phyloP scores from a whole-genome alignment of 2,329 filamentous ascomycete species.

The Atkinsonella texensis region DNA sequence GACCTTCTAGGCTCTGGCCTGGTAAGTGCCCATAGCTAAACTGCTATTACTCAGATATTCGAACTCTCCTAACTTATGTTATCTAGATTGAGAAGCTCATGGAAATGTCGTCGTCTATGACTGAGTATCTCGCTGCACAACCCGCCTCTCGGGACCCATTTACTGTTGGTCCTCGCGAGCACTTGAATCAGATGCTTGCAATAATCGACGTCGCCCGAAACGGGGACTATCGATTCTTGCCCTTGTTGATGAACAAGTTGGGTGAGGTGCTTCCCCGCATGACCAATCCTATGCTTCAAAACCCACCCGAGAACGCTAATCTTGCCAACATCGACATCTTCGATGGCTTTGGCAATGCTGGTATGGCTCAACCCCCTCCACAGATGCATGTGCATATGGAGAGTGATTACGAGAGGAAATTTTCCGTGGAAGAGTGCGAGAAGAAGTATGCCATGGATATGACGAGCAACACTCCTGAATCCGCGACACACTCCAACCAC shows the following conservation, averaged over 20 bases:
- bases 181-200: constrained; percentile 57
- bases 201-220: constrained; percentile 60
- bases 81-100: constrained; percentile 65
- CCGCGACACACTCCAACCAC: constrained; percentile 18
- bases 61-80: not conserved
- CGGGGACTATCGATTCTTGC: constrained; percentile 65
- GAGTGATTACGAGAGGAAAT: constrained; percentile 35
- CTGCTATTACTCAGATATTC: too few species aligned
- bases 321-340: constrained; percentile 50
- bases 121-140: constrained; percentile 58
- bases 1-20: constrained; percentile 64
- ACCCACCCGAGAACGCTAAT: constrained; percentile 41
- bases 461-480: constrained; percentile 23
- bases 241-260: constrained; percentile 64
- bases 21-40: constrained; percentile 32
- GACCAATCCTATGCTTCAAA: constrained; percentile 47
- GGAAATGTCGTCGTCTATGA: constrained; percentile 61
- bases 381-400: constrained; percentile 33
- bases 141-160: constrained; percentile 50
- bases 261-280: constrained; percentile 56
- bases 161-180: constrained; percentile 55
- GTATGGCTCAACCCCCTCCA: constrained; percentile 41
- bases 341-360: constrained; percentile 51
- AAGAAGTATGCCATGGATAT: constrained; percentile 26
- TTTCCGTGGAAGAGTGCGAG: constrained; percentile 30